Evolutionary conservation across 768 basidiomycete species (phyloP).

Genomic region (Cystoderma amianthinum): DNA sequence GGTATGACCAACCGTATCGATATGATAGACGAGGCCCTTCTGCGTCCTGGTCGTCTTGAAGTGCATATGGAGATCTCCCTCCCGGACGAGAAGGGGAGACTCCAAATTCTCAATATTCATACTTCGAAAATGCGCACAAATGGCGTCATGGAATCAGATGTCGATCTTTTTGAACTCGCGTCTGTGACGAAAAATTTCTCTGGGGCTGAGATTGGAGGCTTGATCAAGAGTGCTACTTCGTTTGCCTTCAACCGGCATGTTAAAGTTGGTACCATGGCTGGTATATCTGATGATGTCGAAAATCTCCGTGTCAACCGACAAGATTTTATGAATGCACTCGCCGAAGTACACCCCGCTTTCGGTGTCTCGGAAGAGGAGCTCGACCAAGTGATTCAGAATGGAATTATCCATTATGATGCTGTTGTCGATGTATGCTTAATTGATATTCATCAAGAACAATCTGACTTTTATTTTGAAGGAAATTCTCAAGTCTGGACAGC

Average conservation of each 20-base stretch:
- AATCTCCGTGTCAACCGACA: slow-evolving; percentile 78
- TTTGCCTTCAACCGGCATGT: slow-evolving; percentile 98
- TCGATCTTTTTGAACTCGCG: slow-evolving; percentile 80
- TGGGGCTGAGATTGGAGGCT: slow-evolving; percentile 91
- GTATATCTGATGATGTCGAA: slow-evolving; percentile 93
- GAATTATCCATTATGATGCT: slow-evolving; percentile 83
- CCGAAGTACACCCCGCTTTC: slow-evolving; percentile 94
- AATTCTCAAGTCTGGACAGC: slow-evolving; percentile 75
- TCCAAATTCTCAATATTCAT: slow-evolving; percentile 93
- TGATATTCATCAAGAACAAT: slow-evolving; percentile 1
- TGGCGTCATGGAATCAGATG: slow-evolving; percentile 81
- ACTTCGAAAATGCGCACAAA: slow-evolving; percentile 92
- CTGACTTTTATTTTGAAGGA: slow-evolving; percentile 44
- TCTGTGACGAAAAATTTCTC: slow-evolving; percentile 91
- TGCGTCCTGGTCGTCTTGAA: slow-evolving; percentile 96
- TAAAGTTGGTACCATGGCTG: slow-evolving; percentile 96
- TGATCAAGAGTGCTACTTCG: slow-evolving; percentile 97
- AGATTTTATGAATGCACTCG: slow-evolving; percentile 88
- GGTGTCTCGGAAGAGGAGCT: slow-evolving; percentile 98
- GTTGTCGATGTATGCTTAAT: slow-evolving; percentile 64
- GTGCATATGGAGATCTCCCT: slow-evolving; percentile 99
- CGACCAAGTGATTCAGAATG: slow-evolving; percentile 88
- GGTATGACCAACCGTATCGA: slow-evolving; percentile 99
- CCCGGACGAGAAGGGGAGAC: slow-evolving; percentile 88
- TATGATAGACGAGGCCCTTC: slow-evolving; percentile 98